These are phyloP conservation scores for Aurantiochytrium sp. DNA, from an alignment of 108 stramenopile species.

Conservation along the genomic window DNA sequence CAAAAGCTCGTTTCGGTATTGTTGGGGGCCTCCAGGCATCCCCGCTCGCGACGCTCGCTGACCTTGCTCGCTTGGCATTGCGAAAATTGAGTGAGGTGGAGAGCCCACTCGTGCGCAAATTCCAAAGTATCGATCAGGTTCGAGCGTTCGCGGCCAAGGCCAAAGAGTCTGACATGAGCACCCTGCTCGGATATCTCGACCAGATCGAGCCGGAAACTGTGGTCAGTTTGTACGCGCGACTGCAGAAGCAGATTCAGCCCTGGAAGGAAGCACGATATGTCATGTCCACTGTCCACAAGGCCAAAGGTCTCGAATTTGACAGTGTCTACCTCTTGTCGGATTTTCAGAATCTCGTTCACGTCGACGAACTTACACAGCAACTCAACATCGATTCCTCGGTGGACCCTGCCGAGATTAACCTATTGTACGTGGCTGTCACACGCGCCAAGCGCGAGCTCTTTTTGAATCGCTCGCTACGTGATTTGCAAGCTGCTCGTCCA, in stretches of 20 bases:
- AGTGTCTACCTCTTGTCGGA: not conserved
- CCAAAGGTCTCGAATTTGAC: conserved; percentile 4
- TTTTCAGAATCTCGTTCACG: not conserved
- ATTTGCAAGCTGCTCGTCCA: not conserved
- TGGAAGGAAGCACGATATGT: not conserved
- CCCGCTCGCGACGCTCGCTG: not conserved
- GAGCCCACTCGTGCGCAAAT: not conserved
- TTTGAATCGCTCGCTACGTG: not conserved
- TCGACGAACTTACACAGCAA: not conserved
- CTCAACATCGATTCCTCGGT: not conserved
- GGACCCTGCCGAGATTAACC: not conserved
- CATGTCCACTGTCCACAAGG: not conserved
- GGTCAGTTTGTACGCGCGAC: not conserved
- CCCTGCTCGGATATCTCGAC: not conserved
- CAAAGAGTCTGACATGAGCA: not conserved
- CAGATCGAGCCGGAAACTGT: not conserved
- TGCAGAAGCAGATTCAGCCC: not conserved
- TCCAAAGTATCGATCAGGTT: not conserved
- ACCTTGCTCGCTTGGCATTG: not conserved
- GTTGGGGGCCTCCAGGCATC: not conserved
- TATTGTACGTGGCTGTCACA: not conserved
- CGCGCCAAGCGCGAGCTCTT: not conserved
- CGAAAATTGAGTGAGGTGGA: not conserved
- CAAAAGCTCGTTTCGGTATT: not conserved
- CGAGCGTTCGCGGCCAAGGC: not conserved